These are phyloP conservation scores for Paspalum notatum DNA, from an alignment of 176 grass and related monocot species.

Conservation along the genomic window DNA sequence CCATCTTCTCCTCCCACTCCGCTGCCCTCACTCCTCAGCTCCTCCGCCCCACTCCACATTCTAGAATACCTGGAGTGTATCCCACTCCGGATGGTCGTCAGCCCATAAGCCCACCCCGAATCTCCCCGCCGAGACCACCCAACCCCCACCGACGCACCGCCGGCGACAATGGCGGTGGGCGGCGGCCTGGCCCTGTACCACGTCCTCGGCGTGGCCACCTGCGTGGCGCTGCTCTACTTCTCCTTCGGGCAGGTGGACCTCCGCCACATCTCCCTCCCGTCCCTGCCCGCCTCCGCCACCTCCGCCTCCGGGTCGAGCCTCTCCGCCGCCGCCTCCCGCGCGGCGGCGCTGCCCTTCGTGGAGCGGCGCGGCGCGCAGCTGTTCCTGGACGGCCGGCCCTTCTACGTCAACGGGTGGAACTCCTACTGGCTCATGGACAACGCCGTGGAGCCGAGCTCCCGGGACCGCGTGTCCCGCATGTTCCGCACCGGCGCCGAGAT, in stretches of 20 bases:
- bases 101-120: not conserved
- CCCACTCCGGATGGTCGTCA: slow-evolving; percentile 42
- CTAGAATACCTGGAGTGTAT: slow-evolving; percentile 19
- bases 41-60: slow-evolving; percentile 35
- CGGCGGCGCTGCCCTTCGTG: slow-evolving; percentile 57
- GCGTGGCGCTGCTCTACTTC: slow-evolving; percentile 74
- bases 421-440: slow-evolving; percentile 99
- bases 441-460: slow-evolving; percentile 65
- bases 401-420: slow-evolving; percentile 98
- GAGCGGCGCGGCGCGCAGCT: slow-evolving; percentile 71
- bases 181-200: slow-evolving; percentile 69
- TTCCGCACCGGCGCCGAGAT: slow-evolving; percentile 57
- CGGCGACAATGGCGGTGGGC: slow-evolving; percentile 55
- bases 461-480: slow-evolving; percentile 62
- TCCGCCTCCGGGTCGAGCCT: not conserved
- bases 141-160: not conserved
- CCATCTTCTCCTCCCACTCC: slow-evolving; percentile 12
- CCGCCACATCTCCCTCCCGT: slow-evolving; percentile 38
- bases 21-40: slow-evolving; percentile 16
- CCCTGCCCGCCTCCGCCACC: not conserved
- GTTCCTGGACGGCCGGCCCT: slow-evolving; percentile 55
- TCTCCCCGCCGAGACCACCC: not conserved
- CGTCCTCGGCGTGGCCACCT: slow-evolving; percentile 68
- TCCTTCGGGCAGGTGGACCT: slow-evolving; percentile 62
- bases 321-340: not conserved